Base-by-base conservation (phyloP, 495 filamentous ascomycete species). In the Hypoxylon rickii region DNA sequence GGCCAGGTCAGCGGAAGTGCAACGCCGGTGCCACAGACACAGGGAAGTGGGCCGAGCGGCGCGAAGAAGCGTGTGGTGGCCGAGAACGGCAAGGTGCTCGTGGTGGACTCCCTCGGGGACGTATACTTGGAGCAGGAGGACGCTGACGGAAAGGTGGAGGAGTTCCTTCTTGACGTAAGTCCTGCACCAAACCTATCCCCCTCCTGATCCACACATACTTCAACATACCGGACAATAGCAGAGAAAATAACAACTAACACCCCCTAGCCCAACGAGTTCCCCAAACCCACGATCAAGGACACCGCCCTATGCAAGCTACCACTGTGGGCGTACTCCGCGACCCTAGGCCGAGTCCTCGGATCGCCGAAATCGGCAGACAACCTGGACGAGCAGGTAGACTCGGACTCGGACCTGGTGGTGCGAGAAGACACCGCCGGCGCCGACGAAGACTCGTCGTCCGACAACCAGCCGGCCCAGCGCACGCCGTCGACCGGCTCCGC, bases 61-160 rank as follows among this genome's bases (percentile, higher is more conserved):
- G 76, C 87, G 32, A 89, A 87, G 71, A 93, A 91, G 79, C 75
- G 85, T 8, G 88, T 97, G 15, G 81, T 91, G 19, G 92, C 92
- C 1, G 88, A 96, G 77, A 98, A 98, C 66, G 94, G 94, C 34
- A 98, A 98, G 74, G 79, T 94, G 0, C 70, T 97, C 32, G 87
- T 98, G 54, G 94, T 98, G 5, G 94, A 98, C 72, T 89, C 89
- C 0, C 74, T 85, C 13, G 94, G 94, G 5, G 90, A 95, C 66
- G 94, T 98, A 18, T 98, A 87, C 70, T 76, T 98, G 11, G 90
- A 97, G 65, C 89, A 96, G 56, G 85, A 88, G 61, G 87, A 87
- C 21, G 91, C 93, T 64, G 88, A 96, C 5, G 95, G 94, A 29
- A 82, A 89, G 19, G 81, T 79, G 10, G 80, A 86, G 43, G 92